A percentile compares a stretch with the other conserved stretches of the same genome.
Conservation (phyloP, 441 rosid genomes). For the Flueggea neowawraea region DNA sequence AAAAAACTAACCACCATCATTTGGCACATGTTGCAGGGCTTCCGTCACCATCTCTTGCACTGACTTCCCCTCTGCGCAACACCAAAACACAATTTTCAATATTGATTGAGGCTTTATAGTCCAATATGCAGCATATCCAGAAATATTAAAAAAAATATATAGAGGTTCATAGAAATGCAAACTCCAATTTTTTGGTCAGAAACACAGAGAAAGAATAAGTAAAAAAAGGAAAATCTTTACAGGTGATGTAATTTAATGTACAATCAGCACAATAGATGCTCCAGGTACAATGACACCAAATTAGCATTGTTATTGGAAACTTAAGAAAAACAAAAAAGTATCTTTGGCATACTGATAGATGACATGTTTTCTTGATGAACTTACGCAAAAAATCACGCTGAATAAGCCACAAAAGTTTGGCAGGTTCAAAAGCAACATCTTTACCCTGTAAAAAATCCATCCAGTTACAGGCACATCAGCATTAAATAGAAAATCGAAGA, state of each 20-base stretch:
- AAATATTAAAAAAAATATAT: no score
- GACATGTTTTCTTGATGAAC: conserved; percentile 19
- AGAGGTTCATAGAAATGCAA: no score
- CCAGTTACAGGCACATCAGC: conserved; percentile 19
- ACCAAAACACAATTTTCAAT: conserved; percentile 5
- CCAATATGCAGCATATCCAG: no score
- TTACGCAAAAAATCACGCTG: conserved; percentile 99
- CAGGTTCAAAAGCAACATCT: conserved; percentile 96
- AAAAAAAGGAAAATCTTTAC: no score
- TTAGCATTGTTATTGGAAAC: neutral
- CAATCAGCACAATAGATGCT: no score
- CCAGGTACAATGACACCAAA: neutral
- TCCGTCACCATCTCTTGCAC: conserved; percentile 97
- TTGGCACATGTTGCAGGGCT: conserved; percentile 89
- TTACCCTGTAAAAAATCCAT: conserved; percentile 64
- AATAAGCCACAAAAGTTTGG: conserved; percentile 98
- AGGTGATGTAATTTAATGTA: no score
- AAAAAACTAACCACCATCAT: conserved; percentile 64
- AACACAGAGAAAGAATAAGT: no score
- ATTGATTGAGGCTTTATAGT: no score
- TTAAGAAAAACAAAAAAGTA: no score
- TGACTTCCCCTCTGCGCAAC: conserved; percentile 81
- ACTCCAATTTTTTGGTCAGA: no score
- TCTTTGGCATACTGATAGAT: neutral
- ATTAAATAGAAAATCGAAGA: conserved; percentile 15